phyloP scores from a whole-genome alignment of 139 green algal genomes.

The Pseudopediastrum boryanum region DNA sequence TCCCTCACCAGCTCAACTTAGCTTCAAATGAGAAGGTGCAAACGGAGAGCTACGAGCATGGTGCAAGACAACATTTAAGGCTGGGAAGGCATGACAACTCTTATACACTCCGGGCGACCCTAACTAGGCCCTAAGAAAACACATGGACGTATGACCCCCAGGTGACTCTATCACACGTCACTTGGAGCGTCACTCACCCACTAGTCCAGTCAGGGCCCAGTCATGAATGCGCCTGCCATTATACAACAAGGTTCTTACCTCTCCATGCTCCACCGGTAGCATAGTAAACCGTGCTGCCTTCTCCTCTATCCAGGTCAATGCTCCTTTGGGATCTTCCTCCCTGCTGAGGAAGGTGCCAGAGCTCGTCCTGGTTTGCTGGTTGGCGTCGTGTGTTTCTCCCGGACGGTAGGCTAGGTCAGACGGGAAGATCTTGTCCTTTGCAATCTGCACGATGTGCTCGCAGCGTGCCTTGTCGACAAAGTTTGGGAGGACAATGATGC shows the following conservation, averaged over 20 bases:
- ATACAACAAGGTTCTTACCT: conserved; percentile 57
- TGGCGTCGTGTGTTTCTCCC: conserved; percentile 40
- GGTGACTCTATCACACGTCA: no score
- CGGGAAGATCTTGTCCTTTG: conserved; percentile 44
- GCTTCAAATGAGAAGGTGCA: no score
- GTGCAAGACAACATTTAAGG: no score
- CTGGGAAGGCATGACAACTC: no score
- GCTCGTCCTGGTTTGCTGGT: conserved; percentile 57
- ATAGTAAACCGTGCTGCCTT: conserved; percentile 52
- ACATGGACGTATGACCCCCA: no score
- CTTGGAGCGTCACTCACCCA: no score
- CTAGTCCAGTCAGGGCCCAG: no score
- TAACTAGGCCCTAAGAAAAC: no score
- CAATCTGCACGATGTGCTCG: conserved; percentile 51
- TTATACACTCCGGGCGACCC: no score
- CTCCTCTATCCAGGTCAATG: conserved; percentile 59
- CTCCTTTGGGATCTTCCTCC: conserved; percentile 39
- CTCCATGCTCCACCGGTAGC: conserved; percentile 51
- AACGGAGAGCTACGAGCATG: no score
- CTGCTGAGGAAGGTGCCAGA: conserved; percentile 54
- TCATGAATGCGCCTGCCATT: no score
- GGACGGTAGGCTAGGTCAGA: conserved; percentile 49
- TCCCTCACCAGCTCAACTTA: no score
- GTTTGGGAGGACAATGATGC: conserved; percentile 58
- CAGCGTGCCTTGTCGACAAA: conserved; percentile 55